Conservation (phyloP, 805 yeast species). For the Suhomyces sp. region DNA sequence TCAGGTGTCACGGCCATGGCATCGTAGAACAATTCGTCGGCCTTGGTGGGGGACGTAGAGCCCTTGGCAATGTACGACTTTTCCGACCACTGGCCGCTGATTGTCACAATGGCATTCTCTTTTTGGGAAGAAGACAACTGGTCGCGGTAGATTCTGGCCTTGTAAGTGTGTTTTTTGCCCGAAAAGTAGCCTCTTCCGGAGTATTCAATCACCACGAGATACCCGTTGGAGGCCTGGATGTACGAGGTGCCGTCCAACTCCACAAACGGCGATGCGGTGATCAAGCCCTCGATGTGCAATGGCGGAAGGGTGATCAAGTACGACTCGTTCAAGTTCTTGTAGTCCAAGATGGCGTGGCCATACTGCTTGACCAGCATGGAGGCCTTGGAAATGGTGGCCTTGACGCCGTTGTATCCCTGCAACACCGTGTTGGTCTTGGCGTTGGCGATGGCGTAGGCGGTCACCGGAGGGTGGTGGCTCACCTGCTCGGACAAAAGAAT, state of each 20-base stretch:
- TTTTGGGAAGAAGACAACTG: conserved; percentile 45
- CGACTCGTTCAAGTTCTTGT: conserved; percentile 57
- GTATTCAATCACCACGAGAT: conserved; percentile 68
- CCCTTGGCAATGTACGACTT: conserved; percentile 64
- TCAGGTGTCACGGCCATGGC: conserved; percentile 51
- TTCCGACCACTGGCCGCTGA: conserved; percentile 92
- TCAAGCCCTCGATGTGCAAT: conserved; percentile 88
- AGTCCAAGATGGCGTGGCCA: conserved; percentile 82
- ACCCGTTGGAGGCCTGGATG: conserved; percentile 81
- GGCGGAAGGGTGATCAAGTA: conserved; percentile 90
- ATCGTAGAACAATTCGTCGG: conserved; percentile 58
- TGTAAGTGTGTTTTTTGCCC: conserved; percentile 91
- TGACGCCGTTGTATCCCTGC: conserved; percentile 89
- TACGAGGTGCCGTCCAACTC: conserved; percentile 88
- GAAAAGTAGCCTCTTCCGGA: conserved; percentile 93
- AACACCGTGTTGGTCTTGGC: conserved; percentile 63
- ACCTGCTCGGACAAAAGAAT: conserved; percentile 85
- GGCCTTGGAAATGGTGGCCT: conserved; percentile 74
- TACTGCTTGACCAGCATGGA: conserved; percentile 84
- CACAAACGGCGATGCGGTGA: conserved; percentile 89
- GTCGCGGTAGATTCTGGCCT: conserved; percentile 72
- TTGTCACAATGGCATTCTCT: conserved; percentile 70
- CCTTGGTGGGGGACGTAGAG: conserved; percentile 41
- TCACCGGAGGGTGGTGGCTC: conserved; percentile 95
- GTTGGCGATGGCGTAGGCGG: conserved; percentile 85